Conservation (phyloP, 2,329 filamentous ascomycete species). For the Pseudophaeomoniella oleicola region DNA sequence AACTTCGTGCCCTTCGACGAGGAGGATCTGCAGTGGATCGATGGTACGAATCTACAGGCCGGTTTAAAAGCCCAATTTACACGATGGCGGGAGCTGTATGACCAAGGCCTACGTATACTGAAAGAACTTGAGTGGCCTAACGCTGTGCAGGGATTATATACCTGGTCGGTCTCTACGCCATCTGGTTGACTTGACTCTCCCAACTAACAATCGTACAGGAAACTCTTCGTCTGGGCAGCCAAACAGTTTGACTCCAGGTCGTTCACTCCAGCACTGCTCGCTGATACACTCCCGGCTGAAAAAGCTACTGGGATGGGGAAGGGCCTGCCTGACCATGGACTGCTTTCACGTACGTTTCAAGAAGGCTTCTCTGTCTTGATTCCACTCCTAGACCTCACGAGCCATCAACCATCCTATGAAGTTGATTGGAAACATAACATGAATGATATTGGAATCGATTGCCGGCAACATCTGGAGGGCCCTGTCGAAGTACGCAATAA, state of each 20-base stretch:
- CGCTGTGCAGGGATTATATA: slow-evolving; percentile 16
- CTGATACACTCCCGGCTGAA: slow-evolving; percentile 14
- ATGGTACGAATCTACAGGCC: slow-evolving; percentile 16
- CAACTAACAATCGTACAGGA: slow-evolving; percentile 16
- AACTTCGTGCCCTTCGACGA: slow-evolving; percentile 51
- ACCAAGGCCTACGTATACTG: slow-evolving; percentile 17
- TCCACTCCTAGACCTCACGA: slow-evolving; percentile 57
- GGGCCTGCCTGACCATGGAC: slow-evolving; percentile 11
- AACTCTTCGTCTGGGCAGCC: slow-evolving; percentile 30
- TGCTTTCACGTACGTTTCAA: slow-evolving; percentile 18
- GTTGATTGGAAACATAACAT: slow-evolving; percentile 42
- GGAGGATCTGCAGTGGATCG: slow-evolving; percentile 39
- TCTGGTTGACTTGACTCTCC: slow-evolving; percentile 5
- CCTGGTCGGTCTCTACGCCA: slow-evolving; percentile 18
- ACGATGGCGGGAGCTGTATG: slow-evolving; percentile 23
- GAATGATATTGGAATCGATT: slow-evolving; percentile 23
- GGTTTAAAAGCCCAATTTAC: slow-evolving; percentile 16
- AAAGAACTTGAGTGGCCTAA: slow-evolving; percentile 17
- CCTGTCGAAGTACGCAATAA: slow-evolving; percentile 51
- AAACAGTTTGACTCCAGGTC: slow-evolving; percentile 28
- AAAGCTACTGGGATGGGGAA: slow-evolving; percentile 5
- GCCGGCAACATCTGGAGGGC: slow-evolving; percentile 30
- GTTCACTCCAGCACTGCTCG: slow-evolving; percentile 28
- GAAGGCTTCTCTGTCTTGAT: slow-evolving; percentile 56
- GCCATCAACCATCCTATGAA: slow-evolving; percentile 49